phyloP scores from a whole-genome alignment of 1,284 basidiomycete genomes.

The Apiotrichum laibachii region DNA sequence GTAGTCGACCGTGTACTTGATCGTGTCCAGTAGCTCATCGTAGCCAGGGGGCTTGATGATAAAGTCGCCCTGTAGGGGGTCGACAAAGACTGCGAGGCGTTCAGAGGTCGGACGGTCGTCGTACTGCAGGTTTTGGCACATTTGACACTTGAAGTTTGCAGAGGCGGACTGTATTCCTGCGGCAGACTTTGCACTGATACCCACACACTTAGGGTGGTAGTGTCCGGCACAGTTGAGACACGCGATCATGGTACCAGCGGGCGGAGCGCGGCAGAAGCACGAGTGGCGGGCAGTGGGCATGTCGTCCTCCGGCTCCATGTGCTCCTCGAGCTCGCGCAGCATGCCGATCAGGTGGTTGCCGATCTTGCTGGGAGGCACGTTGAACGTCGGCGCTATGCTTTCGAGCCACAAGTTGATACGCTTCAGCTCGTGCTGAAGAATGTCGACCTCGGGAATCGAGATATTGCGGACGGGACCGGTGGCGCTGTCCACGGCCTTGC shows the following conservation, averaged over 20 bases:
- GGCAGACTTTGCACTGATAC: conserved; percentile 25
- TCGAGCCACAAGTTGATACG: conserved; percentile 31
- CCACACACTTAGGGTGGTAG: conserved; percentile 45
- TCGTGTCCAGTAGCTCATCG: conserved; percentile 23
- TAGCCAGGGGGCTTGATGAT: conserved; percentile 31
- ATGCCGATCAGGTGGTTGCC: conserved; percentile 27
- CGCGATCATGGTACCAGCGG: conserved; percentile 29
- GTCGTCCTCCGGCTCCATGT: conserved; percentile 35
- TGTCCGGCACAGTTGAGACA: conserved; percentile 32
- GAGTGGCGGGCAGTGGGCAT: conserved; percentile 23
- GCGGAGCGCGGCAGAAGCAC: conserved; percentile 38
- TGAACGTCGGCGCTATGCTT: conserved; percentile 22
- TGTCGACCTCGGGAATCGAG: conserved; percentile 36
- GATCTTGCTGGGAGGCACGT: conserved; percentile 21
- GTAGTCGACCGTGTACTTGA: conserved; percentile 26
- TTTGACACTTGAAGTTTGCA: conserved; percentile 37
- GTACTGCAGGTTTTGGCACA: conserved; percentile 35
- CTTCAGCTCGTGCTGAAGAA: conserved; percentile 39
- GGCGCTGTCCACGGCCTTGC: conserved; percentile 32
- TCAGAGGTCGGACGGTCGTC: conserved; percentile 36
- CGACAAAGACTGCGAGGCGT: conserved; percentile 22
- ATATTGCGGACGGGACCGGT: conserved; percentile 29
- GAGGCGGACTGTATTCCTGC: conserved; percentile 9
- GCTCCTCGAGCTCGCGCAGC: conserved; percentile 26
- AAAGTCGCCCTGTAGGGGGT: conserved; percentile 31